These are phyloP conservation scores for Fraxinus greggii DNA, from an alignment of 305 asterid genomes.

Conservation along the genomic window DNA sequence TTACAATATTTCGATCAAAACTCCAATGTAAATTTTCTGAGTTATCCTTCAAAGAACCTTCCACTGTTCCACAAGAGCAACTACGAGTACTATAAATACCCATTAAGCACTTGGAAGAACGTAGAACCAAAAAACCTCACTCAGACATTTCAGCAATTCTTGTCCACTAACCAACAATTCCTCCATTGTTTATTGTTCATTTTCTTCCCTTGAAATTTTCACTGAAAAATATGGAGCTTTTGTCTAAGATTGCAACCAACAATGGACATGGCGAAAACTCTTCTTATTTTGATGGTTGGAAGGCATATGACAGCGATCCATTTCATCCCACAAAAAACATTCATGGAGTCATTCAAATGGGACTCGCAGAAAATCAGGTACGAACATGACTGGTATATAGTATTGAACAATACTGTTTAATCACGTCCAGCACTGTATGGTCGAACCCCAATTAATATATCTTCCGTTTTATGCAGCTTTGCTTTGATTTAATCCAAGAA, in stretches of 20 bases:
- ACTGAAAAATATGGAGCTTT: conserved; percentile 31
- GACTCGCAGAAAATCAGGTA: conserved; percentile 82
- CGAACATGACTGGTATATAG: background rate
- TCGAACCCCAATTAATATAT: background rate
- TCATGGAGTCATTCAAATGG: conserved; percentile 79
- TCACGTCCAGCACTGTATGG: background rate
- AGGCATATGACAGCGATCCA: conserved; percentile 70
- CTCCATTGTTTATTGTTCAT: background rate
- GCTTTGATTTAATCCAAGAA: conserved; percentile 54
- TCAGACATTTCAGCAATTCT: background rate
- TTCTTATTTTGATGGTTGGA: conserved; percentile 79
- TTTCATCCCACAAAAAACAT: conserved; percentile 53
- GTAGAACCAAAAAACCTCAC: background rate
- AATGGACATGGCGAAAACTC: conserved; percentile 80
- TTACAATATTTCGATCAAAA: background rate
- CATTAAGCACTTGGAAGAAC: background rate
- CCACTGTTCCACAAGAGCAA: background rate
- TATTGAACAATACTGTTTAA: background rate
- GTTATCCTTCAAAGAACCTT: background rate
- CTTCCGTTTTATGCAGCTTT: conserved; percentile 43
- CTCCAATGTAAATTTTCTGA: background rate
- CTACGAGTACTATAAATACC: background rate
- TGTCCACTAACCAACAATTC: background rate
- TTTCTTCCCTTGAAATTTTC: background rate
- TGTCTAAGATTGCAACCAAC: conserved; percentile 61